phyloP scores from a whole-genome alignment of 441 rosid species.

The Hura crepitans region DNA sequence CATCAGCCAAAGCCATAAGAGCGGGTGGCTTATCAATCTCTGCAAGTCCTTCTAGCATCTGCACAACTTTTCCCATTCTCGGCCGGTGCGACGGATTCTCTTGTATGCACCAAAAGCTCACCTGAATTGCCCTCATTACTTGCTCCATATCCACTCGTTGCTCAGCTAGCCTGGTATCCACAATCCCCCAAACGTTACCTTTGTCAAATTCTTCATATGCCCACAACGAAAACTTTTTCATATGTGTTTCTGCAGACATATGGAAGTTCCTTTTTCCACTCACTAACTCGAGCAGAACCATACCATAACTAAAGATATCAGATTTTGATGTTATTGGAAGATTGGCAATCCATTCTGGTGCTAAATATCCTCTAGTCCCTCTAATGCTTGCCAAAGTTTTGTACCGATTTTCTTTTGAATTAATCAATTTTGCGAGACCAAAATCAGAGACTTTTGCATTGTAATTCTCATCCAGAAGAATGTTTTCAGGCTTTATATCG shows the following conservation, averaged over 20 bases:
- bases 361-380: slow-evolving; percentile 22
- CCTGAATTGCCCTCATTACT: slow-evolving; percentile 16
- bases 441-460: slow-evolving; percentile 17
- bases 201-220: slow-evolving; percentile 17
- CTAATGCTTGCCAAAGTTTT: slow-evolving; percentile 16
- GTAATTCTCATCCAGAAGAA: slow-evolving; percentile 19
- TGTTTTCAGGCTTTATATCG: slow-evolving; percentile 22
- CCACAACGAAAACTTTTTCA: slow-evolving; percentile 17
- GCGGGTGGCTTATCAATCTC: slow-evolving; percentile 14
- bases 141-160: slow-evolving; percentile 14
- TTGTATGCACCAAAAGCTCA: slow-evolving; percentile 21
- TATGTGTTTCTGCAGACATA: slow-evolving; percentile 16
- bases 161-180: slow-evolving; percentile 4
- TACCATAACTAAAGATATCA: slow-evolving; percentile 18
- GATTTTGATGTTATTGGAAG: slow-evolving; percentile 21
- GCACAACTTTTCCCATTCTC: slow-evolving; percentile 16
- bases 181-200: background rate
- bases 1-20: background rate
- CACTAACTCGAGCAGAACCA: slow-evolving; percentile 18
- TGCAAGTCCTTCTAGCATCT: slow-evolving; percentile 18
- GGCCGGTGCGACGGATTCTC: slow-evolving; percentile 13
- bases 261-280: slow-evolving; percentile 15
- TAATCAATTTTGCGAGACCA: slow-evolving; percentile 19
- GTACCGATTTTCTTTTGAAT: slow-evolving; percentile 11
- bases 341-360: slow-evolving; percentile 21